Conservation (phyloP, 169 alveolate genomes). For the Eimeria zaria region DNA sequence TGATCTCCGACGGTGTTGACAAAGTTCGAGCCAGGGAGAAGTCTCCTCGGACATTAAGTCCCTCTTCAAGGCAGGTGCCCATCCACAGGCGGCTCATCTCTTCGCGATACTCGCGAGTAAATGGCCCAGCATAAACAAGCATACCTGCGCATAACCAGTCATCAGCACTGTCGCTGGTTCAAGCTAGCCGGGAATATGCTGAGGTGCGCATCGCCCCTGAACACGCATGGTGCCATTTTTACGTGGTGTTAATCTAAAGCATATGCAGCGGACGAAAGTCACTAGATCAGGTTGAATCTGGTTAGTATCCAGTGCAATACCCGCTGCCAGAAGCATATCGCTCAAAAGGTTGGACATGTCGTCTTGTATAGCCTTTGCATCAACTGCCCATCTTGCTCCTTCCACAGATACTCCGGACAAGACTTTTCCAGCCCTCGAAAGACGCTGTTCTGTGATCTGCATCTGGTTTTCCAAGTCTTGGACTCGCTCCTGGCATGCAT, state of each 20-base stretch:
- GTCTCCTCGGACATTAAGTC: slow-evolving; percentile 85
- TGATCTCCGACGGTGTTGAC: slow-evolving; percentile 95
- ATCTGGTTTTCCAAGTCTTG: slow-evolving; percentile 54
- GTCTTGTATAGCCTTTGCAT: slow-evolving; percentile 32
- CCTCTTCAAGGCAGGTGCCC: slow-evolving; percentile 51
- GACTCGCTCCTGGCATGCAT: slow-evolving; percentile 59
- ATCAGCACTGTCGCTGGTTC: neutral
- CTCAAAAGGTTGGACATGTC: slow-evolving; percentile 58
- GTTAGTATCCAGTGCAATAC: neutral
- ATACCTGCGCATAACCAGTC: slow-evolving; percentile 90
- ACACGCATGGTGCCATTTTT: neutral
- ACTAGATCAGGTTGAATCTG: neutral
- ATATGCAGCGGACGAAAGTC: neutral
- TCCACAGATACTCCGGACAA: slow-evolving; percentile 69
- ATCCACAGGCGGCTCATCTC: slow-evolving; percentile 92
- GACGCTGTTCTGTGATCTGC: slow-evolving; percentile 58
- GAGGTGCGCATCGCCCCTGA: neutral
- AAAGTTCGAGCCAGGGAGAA: slow-evolving; percentile 93
- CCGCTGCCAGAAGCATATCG: slow-evolving; percentile 53
- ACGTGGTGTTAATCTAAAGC: neutral
- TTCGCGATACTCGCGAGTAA: slow-evolving; percentile 94
- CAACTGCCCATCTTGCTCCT: slow-evolving; percentile 61
- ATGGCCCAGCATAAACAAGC: slow-evolving; percentile 96
- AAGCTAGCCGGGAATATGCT: neutral
- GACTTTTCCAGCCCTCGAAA: slow-evolving; percentile 48